Conservation (phyloP, 352 stramenopile genomes). For the Globisporangium cystogenes region DNA sequence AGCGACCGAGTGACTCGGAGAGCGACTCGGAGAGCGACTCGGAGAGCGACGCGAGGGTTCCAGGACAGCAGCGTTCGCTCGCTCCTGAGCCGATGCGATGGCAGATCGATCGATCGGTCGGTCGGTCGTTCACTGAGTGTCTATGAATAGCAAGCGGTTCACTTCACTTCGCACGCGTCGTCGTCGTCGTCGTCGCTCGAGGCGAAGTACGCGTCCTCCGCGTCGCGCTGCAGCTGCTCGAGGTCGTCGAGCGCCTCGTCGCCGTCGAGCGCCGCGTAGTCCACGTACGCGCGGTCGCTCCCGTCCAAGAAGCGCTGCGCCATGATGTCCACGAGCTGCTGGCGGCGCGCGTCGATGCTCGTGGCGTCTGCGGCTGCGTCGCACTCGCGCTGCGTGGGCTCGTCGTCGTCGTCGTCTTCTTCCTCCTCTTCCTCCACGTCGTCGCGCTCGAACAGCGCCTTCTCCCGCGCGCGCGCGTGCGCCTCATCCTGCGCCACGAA, state of each 20-base stretch:
- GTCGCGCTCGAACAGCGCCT: constrained; percentile 27
- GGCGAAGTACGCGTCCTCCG: constrained; percentile 75
- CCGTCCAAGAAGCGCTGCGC: constrained; percentile 62
- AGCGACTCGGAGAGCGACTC: no score
- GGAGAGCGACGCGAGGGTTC: no score
- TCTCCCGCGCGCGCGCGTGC: constrained; percentile 13
- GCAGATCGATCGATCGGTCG: no score
- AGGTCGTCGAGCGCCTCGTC: constrained; percentile 62
- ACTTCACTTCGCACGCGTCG: not conserved
- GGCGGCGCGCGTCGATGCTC: constrained; percentile 37
- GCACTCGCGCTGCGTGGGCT: constrained; percentile 19
- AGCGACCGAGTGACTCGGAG: no score
- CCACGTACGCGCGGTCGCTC: constrained; percentile 45
- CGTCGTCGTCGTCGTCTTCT: constrained; percentile 24
- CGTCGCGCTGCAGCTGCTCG: constrained; percentile 64
- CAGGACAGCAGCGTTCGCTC: no score
- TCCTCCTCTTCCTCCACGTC: constrained; percentile 39
- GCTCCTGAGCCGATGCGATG: no score
- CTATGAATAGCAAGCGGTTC: not conserved
- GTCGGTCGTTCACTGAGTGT: no score
- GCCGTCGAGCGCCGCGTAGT: constrained; percentile 61
- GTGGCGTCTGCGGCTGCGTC: constrained; percentile 1
- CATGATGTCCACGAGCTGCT: constrained; percentile 74
- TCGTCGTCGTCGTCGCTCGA: constrained; percentile 13
- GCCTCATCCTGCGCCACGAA: constrained; percentile 27